Conservation (phyloP, 495 filamentous ascomycete genomes). For the Aspergillus funiculosus region DNA sequence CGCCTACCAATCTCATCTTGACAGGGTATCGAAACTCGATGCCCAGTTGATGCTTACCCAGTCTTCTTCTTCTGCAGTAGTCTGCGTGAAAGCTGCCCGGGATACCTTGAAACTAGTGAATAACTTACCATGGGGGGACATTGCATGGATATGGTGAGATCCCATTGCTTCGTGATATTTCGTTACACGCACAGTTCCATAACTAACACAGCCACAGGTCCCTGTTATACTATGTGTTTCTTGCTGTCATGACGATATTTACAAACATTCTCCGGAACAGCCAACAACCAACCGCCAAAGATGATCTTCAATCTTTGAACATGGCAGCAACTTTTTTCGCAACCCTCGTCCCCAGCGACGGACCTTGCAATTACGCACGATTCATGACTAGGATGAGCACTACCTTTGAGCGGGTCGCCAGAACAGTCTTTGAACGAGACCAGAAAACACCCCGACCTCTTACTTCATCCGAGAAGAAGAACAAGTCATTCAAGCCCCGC, state of each 20-base stretch:
- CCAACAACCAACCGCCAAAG: conserved; percentile 67
- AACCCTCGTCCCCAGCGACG: conserved; percentile 57
- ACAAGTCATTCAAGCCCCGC: conserved; percentile 8
- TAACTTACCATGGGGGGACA: conserved; percentile 90
- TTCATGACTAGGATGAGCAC: conserved; percentile 86
- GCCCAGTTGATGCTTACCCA: conserved; percentile 55
- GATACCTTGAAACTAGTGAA: conserved; percentile 86
- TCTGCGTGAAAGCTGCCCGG: conserved; percentile 83
- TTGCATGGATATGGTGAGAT: conserved; percentile 83
- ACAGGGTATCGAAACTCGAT: conserved; percentile 2
- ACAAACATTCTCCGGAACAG: conserved; percentile 88
- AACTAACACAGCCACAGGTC: conserved; percentile 52
- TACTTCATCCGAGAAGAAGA: neutral
- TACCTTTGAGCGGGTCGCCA: conserved; percentile 88
- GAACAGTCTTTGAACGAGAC: conserved; percentile 75
- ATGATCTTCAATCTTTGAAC: conserved; percentile 80
- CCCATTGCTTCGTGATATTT: neutral
- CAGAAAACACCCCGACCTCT: conserved; percentile 56
- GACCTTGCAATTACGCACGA: conserved; percentile 69
- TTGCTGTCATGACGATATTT: conserved; percentile 88
- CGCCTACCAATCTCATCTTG: conserved; percentile 11
- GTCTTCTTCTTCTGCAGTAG: conserved; percentile 72
- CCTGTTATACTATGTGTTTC: conserved; percentile 90
- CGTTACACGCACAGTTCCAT: neutral
- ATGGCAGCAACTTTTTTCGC: conserved; percentile 82